A percentile compares a stretch with the other conserved stretches of the same genome.
Evolutionary conservation across 2,329 filamentous ascomycete species (phyloP).

Genomic region (Leptodontidium sp.): DNA sequence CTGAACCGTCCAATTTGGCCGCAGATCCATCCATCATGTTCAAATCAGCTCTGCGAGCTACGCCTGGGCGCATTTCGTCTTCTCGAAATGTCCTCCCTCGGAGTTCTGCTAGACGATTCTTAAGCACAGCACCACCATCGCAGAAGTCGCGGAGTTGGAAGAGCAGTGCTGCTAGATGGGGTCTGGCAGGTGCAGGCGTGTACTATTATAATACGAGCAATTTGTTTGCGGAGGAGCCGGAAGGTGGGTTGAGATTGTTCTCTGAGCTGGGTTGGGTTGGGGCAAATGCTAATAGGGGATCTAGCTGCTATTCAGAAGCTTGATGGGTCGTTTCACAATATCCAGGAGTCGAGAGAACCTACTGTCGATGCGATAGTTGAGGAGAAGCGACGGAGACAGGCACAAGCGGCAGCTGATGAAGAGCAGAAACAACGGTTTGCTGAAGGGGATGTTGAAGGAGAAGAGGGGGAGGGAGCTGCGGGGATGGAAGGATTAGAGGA

Average conservation of each 20-base stretch:
- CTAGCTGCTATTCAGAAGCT: slow-evolving; percentile 46
- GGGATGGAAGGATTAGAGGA: slow-evolving; percentile 71
- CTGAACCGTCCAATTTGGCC: slow-evolving; percentile 22
- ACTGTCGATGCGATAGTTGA: slow-evolving; percentile 74
- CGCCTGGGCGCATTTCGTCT: slow-evolving; percentile 38
- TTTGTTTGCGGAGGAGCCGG: slow-evolving; percentile 83
- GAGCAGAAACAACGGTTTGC: slow-evolving; percentile 37
- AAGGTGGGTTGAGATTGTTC: slow-evolving; percentile 58
- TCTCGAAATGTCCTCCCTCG: slow-evolving; percentile 32
- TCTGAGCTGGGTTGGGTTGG: neutral
- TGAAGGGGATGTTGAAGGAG: slow-evolving; percentile 37
- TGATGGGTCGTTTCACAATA: slow-evolving; percentile 47
- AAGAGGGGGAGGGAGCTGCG: slow-evolving; percentile 38
- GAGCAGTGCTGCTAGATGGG: slow-evolving; percentile 76
- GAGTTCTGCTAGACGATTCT: slow-evolving; percentile 51
- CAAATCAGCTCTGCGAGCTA: slow-evolving; percentile 40
- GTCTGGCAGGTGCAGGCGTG: slow-evolving; percentile 75
- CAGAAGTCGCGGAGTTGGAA: slow-evolving; percentile 84
- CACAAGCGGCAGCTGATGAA: slow-evolving; percentile 40
- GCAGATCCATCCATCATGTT: slow-evolving; percentile 37
- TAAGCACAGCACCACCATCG: slow-evolving; percentile 63
- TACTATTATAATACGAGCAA: slow-evolving; percentile 96
- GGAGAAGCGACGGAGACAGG: slow-evolving; percentile 59
- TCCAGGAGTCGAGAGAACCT: slow-evolving; percentile 60
- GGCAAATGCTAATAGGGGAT: slow-evolving; percentile 34